Evolutionary conservation across 306 rosid species (phyloP).

Genomic region (Trichosanthes truncata): DNA sequence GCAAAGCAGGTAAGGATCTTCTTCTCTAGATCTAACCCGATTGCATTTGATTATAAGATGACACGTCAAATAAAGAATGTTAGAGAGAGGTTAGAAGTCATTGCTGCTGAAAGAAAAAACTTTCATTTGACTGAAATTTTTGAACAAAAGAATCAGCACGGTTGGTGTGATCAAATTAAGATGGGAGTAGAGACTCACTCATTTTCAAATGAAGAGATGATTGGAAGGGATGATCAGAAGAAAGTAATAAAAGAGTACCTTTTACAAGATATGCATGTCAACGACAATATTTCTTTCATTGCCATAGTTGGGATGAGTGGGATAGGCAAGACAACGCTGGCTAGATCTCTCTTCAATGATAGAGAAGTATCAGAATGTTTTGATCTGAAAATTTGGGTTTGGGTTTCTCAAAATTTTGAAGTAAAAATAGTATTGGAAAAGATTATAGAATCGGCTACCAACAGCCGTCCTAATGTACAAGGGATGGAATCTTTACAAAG

Average conservation of each 20-base stretch:
- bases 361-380: slow-evolving; percentile 18
- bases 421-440: slow-evolving; percentile 21
- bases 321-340: slow-evolving; percentile 37
- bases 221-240: too few species aligned
- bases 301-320: slow-evolving; percentile 11
- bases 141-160: too few species aligned
- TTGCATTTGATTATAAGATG: neutral
- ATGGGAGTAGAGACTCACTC: too few species aligned
- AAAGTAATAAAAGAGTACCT: too few species aligned
- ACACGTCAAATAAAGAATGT: neutral
- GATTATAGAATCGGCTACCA: slow-evolving; percentile 24
- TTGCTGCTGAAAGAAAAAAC: neutral
- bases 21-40: neutral
- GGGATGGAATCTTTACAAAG: too few species aligned
- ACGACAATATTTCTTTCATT: neutral
- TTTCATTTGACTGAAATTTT: neutral
- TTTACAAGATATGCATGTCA: too few species aligned
- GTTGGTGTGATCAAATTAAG: too few species aligned
- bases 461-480: too few species aligned
- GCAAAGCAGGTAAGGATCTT: neutral
- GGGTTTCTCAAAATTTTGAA: slow-evolving; percentile 35
- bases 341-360: slow-evolving; percentile 39
- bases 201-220: too few species aligned
- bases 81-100: neutral
- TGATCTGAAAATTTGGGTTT: slow-evolving; percentile 37